Evolutionary conservation across 495 filamentous ascomycete species (phyloP).

Genomic region (Melanomma pulvis-pyrius): DNA sequence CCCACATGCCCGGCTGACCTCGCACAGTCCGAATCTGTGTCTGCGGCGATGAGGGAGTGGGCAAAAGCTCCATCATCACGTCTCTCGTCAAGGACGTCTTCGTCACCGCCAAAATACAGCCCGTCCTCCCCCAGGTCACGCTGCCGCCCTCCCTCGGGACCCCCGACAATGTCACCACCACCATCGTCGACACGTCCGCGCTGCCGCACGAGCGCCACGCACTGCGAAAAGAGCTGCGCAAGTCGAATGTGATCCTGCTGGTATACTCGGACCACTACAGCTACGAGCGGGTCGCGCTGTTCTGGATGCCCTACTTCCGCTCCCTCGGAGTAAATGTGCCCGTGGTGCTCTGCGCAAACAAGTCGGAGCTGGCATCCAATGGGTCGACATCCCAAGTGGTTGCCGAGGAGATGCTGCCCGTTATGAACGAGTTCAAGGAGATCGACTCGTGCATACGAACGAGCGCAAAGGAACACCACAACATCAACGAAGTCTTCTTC

Average conservation of each 20-base stretch:
- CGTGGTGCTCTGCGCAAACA: slow-evolving; percentile 95
- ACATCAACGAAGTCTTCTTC: slow-evolving; percentile 96
- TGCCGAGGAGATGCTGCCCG: slow-evolving; percentile 95
- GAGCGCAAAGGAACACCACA: slow-evolving; percentile 90
- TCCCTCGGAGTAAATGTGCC: slow-evolving; percentile 96
- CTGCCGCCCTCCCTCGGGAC: slow-evolving; percentile 86
- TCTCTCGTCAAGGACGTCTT: slow-evolving; percentile 92
- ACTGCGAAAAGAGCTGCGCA: slow-evolving; percentile 89
- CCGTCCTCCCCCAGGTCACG: slow-evolving; percentile 89
- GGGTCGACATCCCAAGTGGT: slow-evolving; percentile 77
- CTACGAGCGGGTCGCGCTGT: slow-evolving; percentile 94
- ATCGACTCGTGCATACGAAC: slow-evolving; percentile 97
- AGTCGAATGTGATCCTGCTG: slow-evolving; percentile 94
- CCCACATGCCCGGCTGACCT: slow-evolving; percentile 2
- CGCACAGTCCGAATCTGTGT: slow-evolving; percentile 87
- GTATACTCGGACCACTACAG: slow-evolving; percentile 98
- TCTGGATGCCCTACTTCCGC: slow-evolving; percentile 97
- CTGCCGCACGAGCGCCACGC: slow-evolving; percentile 88
- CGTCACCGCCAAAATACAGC: slow-evolving; percentile 89
- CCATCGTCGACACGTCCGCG: slow-evolving; percentile 94
- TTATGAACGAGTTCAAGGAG: slow-evolving; percentile 98
- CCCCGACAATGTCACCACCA: slow-evolving; percentile 92
- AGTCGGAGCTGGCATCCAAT: slow-evolving; percentile 77
- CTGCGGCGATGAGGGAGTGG: slow-evolving; percentile 84
- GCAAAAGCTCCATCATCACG: slow-evolving; percentile 72